phyloP scores from a whole-genome alignment of 2,329 filamentous ascomycete species.

The Beauveria scarabaeidicola region DNA sequence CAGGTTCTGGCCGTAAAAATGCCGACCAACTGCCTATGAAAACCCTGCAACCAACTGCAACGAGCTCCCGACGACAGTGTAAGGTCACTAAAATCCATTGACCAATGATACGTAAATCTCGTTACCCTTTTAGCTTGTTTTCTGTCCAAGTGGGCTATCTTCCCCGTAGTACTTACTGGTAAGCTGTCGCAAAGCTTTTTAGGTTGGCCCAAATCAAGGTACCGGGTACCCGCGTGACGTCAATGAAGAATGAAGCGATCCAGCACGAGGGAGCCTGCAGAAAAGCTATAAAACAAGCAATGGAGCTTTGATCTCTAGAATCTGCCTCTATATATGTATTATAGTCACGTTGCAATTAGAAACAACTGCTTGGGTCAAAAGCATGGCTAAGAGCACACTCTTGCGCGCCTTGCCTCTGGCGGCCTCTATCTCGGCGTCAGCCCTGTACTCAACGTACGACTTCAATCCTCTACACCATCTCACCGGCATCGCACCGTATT shows the following conservation, averaged over 20 bases:
- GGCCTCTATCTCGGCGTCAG: constrained; percentile 14
- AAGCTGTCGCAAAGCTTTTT: not conserved
- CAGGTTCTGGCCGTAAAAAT: no score
- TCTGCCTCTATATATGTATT: not conserved
- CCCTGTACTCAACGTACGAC: constrained; percentile 36
- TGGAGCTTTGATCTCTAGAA: not conserved
- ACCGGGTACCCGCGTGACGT: constrained; percentile 1
- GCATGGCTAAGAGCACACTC: not conserved
- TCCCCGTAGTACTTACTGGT: no score
- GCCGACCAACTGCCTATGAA: no score
- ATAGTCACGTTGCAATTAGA: not conserved
- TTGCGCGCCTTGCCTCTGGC: constrained; percentile 3
- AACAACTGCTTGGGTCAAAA: not conserved
- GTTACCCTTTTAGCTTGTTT: not conserved
- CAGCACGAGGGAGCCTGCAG: not conserved
- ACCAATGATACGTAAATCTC: no score
- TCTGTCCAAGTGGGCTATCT: not conserved
- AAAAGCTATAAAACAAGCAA: not conserved
- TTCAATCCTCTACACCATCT: constrained; percentile 49
- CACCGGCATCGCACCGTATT: constrained; percentile 49
- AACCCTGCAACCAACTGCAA: no score
- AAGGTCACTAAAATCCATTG: not conserved
- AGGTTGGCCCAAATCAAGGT: constrained; percentile 3
- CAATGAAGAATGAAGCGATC: constrained; percentile 6
- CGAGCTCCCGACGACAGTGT: no score